Percentiles rank a stretch among this genome's conserved stretches.
These are phyloP conservation scores for Crotalaria pallida DNA, from an alignment of 306 rosid species.

Conservation along the genomic window DNA sequence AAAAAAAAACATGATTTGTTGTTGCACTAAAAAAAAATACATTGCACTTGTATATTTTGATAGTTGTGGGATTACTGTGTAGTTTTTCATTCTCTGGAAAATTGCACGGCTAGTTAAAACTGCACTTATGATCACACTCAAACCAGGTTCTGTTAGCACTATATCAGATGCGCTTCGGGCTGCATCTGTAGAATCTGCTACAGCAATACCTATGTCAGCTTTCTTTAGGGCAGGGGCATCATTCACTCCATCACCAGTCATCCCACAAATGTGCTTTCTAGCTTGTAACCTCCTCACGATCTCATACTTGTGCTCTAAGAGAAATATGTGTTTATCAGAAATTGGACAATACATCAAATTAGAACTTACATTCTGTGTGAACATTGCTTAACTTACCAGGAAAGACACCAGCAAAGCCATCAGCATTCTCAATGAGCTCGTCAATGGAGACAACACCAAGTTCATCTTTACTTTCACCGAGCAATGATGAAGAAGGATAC, in stretches of 20 bases:
- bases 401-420: constrained; percentile 82
- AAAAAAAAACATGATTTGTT: neutral
- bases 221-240: constrained; percentile 78
- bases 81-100: constrained; percentile 76
- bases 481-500: constrained; percentile 78
- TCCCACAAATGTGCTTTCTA: constrained; percentile 68
- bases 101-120: constrained; percentile 77
- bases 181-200: constrained; percentile 73
- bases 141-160: constrained; percentile 71
- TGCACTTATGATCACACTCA: constrained; percentile 77
- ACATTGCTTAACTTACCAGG: constrained; percentile 44
- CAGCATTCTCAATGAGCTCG: constrained; percentile 75
- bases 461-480: constrained; percentile 46
- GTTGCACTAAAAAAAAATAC: neutral
- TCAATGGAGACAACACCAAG: constrained; percentile 44
- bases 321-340: neutral
- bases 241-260: constrained; percentile 85
- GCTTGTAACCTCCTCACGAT: constrained; percentile 69
- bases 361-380: neutral
- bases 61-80: constrained; percentile 44
- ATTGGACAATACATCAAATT: neutral
- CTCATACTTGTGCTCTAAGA: constrained; percentile 71
- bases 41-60: neutral
- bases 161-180: constrained; percentile 76
- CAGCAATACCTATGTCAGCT: constrained; percentile 82